Evolutionary conservation across 2,329 filamentous ascomycete genomes (phyloP).

Genomic region (Pseudocercospora musae): DNA sequence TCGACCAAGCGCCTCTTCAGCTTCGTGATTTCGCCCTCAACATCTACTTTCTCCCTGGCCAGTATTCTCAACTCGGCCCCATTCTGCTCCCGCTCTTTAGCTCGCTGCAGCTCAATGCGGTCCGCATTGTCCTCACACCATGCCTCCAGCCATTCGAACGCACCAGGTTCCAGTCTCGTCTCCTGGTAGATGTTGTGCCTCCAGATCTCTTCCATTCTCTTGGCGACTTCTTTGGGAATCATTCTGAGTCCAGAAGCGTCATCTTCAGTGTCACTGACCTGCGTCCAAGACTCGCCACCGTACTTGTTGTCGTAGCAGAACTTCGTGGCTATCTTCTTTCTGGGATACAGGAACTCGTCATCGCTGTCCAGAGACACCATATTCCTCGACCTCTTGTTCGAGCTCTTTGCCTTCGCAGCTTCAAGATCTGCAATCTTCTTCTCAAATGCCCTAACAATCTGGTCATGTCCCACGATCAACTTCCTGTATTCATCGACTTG

Average conservation of each 20-base stretch:
- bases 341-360: not conserved
- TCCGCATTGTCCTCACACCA: not conserved
- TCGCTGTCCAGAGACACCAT: not conserved
- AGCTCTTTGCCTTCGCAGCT: not conserved
- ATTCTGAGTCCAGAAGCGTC: not conserved
- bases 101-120: conserved; percentile 1
- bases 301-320: not conserved
- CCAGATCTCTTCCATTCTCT: not conserved
- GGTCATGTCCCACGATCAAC: not conserved
- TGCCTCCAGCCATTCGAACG: conserved; percentile 1
- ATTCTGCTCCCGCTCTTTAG: not conserved
- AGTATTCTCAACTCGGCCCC: not conserved
- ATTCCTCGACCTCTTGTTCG: not conserved
- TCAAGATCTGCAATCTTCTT: not conserved
- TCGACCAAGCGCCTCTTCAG: not conserved
- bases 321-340: not conserved
- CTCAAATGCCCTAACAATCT: not conserved
- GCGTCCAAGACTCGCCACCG: not conserved
- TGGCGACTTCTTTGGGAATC: not conserved
- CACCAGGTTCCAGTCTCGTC: not conserved
- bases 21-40: not conserved
- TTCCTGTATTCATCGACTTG: not conserved
- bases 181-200: not conserved
- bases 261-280: not conserved
- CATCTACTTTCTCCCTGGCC: not conserved